Evolutionary conservation across 768 basidiomycete genomes (phyloP), one percentile per base, ranked within the genome.

Genomic region (Termitomyces sp.): DNA sequence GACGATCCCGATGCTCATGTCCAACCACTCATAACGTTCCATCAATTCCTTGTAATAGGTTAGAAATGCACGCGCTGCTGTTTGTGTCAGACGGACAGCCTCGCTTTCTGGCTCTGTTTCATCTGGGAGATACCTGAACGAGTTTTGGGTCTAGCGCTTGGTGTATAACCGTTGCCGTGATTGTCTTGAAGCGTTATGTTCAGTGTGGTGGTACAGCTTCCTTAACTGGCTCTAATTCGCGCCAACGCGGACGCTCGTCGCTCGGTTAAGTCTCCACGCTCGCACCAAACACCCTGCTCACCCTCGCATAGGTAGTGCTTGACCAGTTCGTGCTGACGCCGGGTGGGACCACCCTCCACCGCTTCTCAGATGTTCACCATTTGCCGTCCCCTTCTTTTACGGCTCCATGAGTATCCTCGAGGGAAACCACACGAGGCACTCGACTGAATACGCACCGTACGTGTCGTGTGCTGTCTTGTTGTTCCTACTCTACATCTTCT

Each of bases 311-410:
- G 89, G 89, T 92, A 6, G 90, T 82, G 72, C 77, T 95, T 30
- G 94, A 95, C 70, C 94, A 96, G 73, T 81, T 83, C 5, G 65
- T 91, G 13, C 75, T 92, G 50, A 88, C 91, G 1, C 93, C 94
- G 10, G 76, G 87, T 83, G 63, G 61, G 36, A 18, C 75, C 40
- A 7, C 20, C 9, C n/a, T 53, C 23, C 2, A 6, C 36, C 49
- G 1, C 35, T 7, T 13, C 5, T 20, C 5, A 35, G 52, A 46
- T 54, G 20, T 40, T 36, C 28, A 56, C 7, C n/a, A n/a, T n/a
- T 74, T 33, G 80, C 77, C 1, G 77, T 82, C 2, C 74, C 74
- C 3, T 79, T 79, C 57, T 82, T 82, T 67, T 80, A 93, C 70
- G 83, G 86, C 12, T 81, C 85, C 0, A 93, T 93, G 88, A 86